Evolutionary conservation across 768 basidiomycete genomes (phyloP).

Genomic region (Leccinum variicolor): DNA sequence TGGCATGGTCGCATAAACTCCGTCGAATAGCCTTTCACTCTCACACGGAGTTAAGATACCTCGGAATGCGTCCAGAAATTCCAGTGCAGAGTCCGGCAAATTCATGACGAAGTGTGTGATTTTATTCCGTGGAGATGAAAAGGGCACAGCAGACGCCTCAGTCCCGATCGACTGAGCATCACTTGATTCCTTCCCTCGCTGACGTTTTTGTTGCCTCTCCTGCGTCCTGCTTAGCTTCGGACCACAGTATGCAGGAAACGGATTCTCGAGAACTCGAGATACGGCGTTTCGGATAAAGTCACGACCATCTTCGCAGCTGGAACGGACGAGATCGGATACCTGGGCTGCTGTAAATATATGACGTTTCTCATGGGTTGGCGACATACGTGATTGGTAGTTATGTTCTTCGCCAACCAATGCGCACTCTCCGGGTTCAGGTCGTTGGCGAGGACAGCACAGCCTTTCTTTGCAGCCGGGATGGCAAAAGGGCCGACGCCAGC

Average conservation of each 20-base stretch:
- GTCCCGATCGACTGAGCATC: neutral
- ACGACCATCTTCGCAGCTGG: slow-evolving; percentile 81
- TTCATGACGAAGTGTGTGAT: slow-evolving; percentile 98
- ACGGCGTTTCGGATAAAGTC: slow-evolving; percentile 73
- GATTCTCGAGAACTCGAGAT: slow-evolving; percentile 50
- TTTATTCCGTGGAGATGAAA: slow-evolving; percentile 41
- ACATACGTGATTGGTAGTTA: slow-evolving; percentile 71
- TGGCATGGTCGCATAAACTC: slow-evolving; percentile 58
- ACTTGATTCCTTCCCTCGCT: slow-evolving; percentile 27
- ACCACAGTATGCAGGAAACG: slow-evolving; percentile 60
- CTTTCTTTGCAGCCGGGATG: slow-evolving; percentile 88
- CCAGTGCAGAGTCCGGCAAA: slow-evolving; percentile 86
- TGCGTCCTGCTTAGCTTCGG: slow-evolving; percentile 33
- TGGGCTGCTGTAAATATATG: slow-evolving; percentile 9
- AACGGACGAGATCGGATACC: slow-evolving; percentile 69
- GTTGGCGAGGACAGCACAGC: slow-evolving; percentile 86
- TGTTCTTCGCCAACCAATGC: slow-evolving; percentile 73
- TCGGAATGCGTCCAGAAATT: slow-evolving; percentile 85
- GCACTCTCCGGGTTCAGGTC: slow-evolving; percentile 91
- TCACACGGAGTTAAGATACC: slow-evolving; percentile 54
- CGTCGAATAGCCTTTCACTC: slow-evolving; percentile 42
- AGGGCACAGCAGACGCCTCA: slow-evolving; percentile 7
- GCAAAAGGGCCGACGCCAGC: slow-evolving; percentile 98
- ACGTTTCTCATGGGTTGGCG: neutral
- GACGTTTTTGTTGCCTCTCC: slow-evolving; percentile 45